Evolutionary conservation across 1,139 yeast species (phyloP), one percentile per base, ranked within the genome.

Genomic region (Geotrichum histeridarum): DNA sequence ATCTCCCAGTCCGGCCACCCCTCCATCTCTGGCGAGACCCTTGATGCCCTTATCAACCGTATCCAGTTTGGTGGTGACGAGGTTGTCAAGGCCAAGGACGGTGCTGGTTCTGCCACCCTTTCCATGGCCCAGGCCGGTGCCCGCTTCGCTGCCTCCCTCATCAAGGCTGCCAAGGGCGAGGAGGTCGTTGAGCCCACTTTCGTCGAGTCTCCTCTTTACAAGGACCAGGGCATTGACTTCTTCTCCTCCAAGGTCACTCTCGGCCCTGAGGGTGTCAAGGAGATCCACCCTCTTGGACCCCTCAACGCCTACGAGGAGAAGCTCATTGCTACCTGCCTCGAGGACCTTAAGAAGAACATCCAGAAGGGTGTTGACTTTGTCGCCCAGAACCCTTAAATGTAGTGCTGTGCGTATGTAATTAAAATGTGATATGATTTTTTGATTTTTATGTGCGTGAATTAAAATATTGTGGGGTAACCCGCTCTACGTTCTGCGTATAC

Each of bases 11-110:
- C 78, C 75, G 58, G 73, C 79, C 50, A 68, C 75, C 54, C 82
- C 86, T 73, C 73, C 56, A 69, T 73, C 51, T 69, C 67, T 36
- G 85, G 81, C 61, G 70, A 63, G 48, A 75, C 78, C 65, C 78
- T 84, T 67, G 87, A 83, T 68, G 79, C 82, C 57, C 79, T 90
- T 66, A 80, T 88, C 67, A 81, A 87, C 78, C 84, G 96, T 74
- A 89, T 90, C 69, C 97, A 90, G 76, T 89, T 84, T 70, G 98
- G 97, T 70, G 97, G 97, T 74, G 97, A 91, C 70, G 97, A 91
- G 77, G 95, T 91, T 64, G 97, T 91, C 65, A 78, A 86, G 75
- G 97, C 97, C 66, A 91, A 91, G 78, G 85, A 88, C 70, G 97
- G 97, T 67, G 83, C 85, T 61, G 97, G 97, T 57, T 87, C 96